Conservation (phyloP, 371 early-diverging fungal genomes). For the Lichtheimia hyalospora region DNA sequence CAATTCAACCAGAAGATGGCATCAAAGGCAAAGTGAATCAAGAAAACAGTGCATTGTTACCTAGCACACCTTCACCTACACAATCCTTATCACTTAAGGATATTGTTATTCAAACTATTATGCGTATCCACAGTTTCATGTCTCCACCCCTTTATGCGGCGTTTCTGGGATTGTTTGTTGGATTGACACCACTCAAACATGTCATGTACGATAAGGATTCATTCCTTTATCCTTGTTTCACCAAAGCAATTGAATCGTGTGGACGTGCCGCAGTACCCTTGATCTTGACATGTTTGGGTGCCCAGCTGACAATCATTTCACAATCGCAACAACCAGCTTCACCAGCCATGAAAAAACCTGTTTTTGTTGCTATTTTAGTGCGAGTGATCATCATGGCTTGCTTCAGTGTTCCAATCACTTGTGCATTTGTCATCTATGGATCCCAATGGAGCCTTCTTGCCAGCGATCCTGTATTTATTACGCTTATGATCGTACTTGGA, state of each 20-base stretch:
- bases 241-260: constrained; percentile 64
- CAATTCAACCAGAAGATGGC: constrained; percentile 6
- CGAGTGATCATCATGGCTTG: constrained; percentile 51
- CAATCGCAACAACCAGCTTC: constrained; percentile 17
- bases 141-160: constrained; percentile 70
- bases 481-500: constrained; percentile 53
- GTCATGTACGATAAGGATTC: constrained; percentile 53
- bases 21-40: background rate
- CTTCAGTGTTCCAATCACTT: constrained; percentile 42
- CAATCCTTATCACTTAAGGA: background rate
- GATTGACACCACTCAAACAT: constrained; percentile 52
- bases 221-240: constrained; percentile 56
- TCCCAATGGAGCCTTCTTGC: constrained; percentile 33
- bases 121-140: constrained; percentile 38
- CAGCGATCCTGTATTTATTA: constrained; percentile 51
- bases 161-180: constrained; percentile 54
- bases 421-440: constrained; percentile 38
- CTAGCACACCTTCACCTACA: constrained; percentile 5
- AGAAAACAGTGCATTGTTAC: constrained; percentile 8
- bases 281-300: constrained; percentile 69
- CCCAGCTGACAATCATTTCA: constrained; percentile 51
- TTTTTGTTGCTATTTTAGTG: constrained; percentile 31
- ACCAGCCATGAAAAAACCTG: constrained; percentile 29
- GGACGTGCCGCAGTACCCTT: constrained; percentile 72
- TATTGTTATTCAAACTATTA: background rate